Evolutionary conservation across 169 alveolate species (phyloP), one percentile per base, ranked within the genome.

Genomic region (Babesia gibsoni): DNA sequence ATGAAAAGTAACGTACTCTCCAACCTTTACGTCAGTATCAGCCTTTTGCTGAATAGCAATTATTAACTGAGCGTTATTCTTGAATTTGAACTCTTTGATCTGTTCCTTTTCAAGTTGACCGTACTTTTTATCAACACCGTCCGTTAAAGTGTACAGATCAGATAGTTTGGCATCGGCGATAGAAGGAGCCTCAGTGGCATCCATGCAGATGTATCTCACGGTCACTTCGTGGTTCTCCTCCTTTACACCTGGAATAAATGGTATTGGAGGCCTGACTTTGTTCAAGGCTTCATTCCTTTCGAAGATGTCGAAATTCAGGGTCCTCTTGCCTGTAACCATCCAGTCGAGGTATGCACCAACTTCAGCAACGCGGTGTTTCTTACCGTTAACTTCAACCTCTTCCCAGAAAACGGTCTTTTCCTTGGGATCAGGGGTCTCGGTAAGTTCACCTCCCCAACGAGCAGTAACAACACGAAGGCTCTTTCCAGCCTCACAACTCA

Each of bases 371-470:
- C 72, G 72, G 59, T 43, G 23, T 16, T 16, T 20, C 58, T 45
- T 46, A 39, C 72, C 72, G 23, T 41, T 33, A 0, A 43, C 36
- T 18, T 3, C 18, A 29, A 23, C 46, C 59, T 61, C 72, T 58
- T 61, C 72, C 56, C 59, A 61, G 72, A 61, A 61, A 29, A 61
- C 23, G 50, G 27, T 23, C 1, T 1, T 32, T 4, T 41, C 12
- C n/a, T 8, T 16, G 72, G 25, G 27, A 58, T 43, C 46, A 22
- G 35, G 50, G 12, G 1, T 0, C n/a, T n/a, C n/a, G n/a, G n/a
- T n/a, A n/a, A n/a, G n/a, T n/a, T n/a, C n/a, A 32, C 72, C 72
- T 0, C 77, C 77, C 77, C 77, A 66, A 35, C 39, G 77, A 2
- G 77, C 77, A 22, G 33, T 66, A 32, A 66, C 77, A 2, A 66